Conservation (phyloP, 1,284 basidiomycete species). For the Porogramme epimiltina region DNA sequence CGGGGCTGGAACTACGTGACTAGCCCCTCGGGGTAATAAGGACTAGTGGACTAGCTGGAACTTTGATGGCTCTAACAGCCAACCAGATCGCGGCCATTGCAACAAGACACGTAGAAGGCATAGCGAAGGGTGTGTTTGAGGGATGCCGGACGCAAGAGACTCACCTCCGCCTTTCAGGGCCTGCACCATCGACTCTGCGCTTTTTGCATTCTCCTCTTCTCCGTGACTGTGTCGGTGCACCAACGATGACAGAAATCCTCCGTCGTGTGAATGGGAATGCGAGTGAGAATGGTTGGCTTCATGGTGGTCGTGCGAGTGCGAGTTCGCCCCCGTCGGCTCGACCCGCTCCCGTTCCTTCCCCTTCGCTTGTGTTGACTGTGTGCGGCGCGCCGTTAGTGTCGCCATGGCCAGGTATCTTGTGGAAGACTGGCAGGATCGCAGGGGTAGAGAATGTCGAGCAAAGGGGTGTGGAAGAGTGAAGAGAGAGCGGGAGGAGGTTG, state of each 20-base stretch:
- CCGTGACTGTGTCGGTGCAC: slow-evolving; percentile 66
- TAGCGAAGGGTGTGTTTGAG: background rate
- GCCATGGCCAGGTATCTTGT: slow-evolving; percentile 18
- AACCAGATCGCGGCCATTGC: too few species aligned
- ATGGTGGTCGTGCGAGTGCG: slow-evolving; percentile 20
- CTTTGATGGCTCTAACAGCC: too few species aligned
- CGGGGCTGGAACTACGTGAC: too few species aligned
- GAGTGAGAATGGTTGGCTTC: slow-evolving; percentile 30
- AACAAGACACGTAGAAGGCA: background rate
- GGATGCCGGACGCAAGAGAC: slow-evolving; percentile 22
- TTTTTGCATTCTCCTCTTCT: slow-evolving; percentile 66
- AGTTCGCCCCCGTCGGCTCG: too few species aligned
- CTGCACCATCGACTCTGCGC: slow-evolving; percentile 71
- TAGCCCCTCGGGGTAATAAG: too few species aligned
- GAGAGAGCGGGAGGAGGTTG: background rate
- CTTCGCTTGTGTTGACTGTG: slow-evolving; percentile 30
- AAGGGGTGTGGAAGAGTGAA: background rate
- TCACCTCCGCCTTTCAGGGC: slow-evolving; percentile 68
- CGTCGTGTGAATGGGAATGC: slow-evolving; percentile 54
- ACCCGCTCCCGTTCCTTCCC: slow-evolving; percentile 32
- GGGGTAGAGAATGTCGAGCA: background rate
- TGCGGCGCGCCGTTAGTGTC: slow-evolving; percentile 21
- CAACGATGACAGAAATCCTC: slow-evolving; percentile 49
- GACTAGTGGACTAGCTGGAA: too few species aligned
- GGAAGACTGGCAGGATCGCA: too few species aligned